Conservation (phyloP, 2,329 filamentous ascomycete genomes). For the Nemania sp. region DNA sequence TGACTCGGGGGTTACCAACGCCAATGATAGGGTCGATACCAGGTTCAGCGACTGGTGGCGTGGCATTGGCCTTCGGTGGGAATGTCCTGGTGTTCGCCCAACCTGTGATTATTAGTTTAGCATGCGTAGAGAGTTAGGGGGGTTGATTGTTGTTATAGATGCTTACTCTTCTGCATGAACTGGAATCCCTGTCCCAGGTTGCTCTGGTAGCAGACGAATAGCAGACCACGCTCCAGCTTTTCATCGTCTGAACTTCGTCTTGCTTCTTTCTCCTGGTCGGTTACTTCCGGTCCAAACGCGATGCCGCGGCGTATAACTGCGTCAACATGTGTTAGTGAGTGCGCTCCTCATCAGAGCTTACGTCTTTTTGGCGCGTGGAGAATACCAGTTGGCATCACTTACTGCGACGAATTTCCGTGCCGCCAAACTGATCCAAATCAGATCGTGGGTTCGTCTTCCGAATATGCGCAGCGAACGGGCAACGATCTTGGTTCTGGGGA, state of each 20-base stretch:
- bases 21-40: slow-evolving; percentile 29
- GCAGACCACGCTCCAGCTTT: slow-evolving; percentile 45
- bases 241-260: slow-evolving; percentile 32
- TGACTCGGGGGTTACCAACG: slow-evolving; percentile 27
- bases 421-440: slow-evolving; percentile 38
- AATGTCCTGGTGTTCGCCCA: slow-evolving; percentile 26
- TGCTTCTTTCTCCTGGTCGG: slow-evolving; percentile 37
- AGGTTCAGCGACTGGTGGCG: slow-evolving; percentile 7
- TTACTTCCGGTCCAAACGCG: slow-evolving; percentile 45
- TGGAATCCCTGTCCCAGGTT: slow-evolving; percentile 46
- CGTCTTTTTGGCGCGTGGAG: no score
- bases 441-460: slow-evolving; percentile 51
- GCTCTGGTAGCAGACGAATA: slow-evolving; percentile 52
- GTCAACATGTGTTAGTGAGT: neutral
- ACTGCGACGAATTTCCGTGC: slow-evolving; percentile 36
- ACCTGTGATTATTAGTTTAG: slow-evolving; percentile 35
- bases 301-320: slow-evolving; percentile 49
- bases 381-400: slow-evolving; percentile 6
- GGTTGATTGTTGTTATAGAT: neutral
- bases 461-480: slow-evolving; percentile 51
- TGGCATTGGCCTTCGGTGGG: slow-evolving; percentile 8
- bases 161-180: slow-evolving; percentile 44
- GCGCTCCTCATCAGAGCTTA: no score
- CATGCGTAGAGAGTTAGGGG: slow-evolving; percentile 2
- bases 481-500: slow-evolving; percentile 39